Conservation (phyloP, 345 rosid species). For the Lagerstroemia speciosa region DNA sequence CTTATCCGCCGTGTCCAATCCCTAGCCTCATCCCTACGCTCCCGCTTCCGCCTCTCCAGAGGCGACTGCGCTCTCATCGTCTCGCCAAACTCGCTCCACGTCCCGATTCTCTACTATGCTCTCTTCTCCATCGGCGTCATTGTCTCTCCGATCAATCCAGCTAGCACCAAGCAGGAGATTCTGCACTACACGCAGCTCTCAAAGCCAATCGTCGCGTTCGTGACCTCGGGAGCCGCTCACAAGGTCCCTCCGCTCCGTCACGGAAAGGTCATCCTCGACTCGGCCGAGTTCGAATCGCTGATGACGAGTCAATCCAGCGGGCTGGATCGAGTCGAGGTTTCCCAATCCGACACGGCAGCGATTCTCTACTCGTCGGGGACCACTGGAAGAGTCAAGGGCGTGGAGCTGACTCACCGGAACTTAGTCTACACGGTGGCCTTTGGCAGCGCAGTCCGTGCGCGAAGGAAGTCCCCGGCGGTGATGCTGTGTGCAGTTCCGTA, state of each 20-base stretch:
- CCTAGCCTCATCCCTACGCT: constrained; percentile 26
- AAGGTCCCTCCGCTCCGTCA: constrained; percentile 25
- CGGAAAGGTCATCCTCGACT: constrained; percentile 29
- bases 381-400: constrained; percentile 46
- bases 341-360: constrained; percentile 44
- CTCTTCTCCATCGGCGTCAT: constrained; percentile 49
- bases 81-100: constrained; percentile 33
- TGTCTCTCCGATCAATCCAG: constrained; percentile 42
- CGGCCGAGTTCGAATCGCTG: constrained; percentile 37
- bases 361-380: constrained; percentile 64
- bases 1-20: constrained; percentile 21
- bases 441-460: constrained; percentile 16
- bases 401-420: constrained; percentile 40
- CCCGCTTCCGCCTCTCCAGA: constrained; percentile 24
- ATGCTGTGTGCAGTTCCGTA: constrained; percentile 36
- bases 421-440: constrained; percentile 20
- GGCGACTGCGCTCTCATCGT: constrained; percentile 38
- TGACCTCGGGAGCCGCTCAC: constrained; percentile 21
- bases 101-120: constrained; percentile 45
- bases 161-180: constrained; percentile 31
- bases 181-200: constrained; percentile 30
- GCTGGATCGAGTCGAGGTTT: constrained; percentile 10
- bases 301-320: constrained; percentile 8
- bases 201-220: constrained; percentile 44
- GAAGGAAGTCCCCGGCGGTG: constrained; percentile 20